Conservation (phyloP, 345 rosid genomes). For the Combretum micranthum region DNA sequence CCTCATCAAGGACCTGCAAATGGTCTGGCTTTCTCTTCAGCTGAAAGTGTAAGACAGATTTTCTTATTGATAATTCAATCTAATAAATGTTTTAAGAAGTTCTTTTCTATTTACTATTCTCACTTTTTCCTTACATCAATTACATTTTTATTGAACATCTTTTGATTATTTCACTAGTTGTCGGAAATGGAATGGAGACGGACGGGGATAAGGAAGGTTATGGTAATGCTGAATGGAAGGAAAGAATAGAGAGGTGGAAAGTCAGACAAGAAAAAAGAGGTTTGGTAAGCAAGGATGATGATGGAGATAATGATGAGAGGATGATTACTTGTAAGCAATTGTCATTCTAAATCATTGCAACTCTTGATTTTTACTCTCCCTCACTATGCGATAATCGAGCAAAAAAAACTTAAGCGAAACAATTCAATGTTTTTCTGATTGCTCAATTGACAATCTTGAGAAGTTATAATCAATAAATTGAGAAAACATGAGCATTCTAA, state of each 20-base stretch:
- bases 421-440: too few species aligned
- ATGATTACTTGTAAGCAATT: slow-evolving; percentile 61
- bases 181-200: slow-evolving; percentile 43
- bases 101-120: too few species aligned
- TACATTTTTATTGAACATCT: too few species aligned
- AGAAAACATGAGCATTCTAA: too few species aligned
- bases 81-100: background rate
- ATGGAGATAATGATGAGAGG: slow-evolving; percentile 61
- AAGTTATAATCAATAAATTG: too few species aligned
- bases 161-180: too few species aligned
- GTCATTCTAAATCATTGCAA: background rate
- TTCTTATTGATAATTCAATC: background rate
- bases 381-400: background rate
- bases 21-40: slow-evolving; percentile 55
- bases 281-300: slow-evolving; percentile 50
- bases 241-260: slow-evolving; percentile 92
- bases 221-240: slow-evolving; percentile 84
- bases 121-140: too few species aligned
- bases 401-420: too few species aligned
- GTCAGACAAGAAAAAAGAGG: slow-evolving; percentile 89
- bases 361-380: background rate
- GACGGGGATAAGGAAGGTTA: slow-evolving; percentile 68
- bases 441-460: too few species aligned
- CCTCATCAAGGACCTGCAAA: slow-evolving; percentile 42
- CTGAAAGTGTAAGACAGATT: slow-evolving; percentile 38